These are phyloP conservation scores for Russula abietina DNA, from an alignment of 768 basidiomycete species.

Conservation along the genomic window DNA sequence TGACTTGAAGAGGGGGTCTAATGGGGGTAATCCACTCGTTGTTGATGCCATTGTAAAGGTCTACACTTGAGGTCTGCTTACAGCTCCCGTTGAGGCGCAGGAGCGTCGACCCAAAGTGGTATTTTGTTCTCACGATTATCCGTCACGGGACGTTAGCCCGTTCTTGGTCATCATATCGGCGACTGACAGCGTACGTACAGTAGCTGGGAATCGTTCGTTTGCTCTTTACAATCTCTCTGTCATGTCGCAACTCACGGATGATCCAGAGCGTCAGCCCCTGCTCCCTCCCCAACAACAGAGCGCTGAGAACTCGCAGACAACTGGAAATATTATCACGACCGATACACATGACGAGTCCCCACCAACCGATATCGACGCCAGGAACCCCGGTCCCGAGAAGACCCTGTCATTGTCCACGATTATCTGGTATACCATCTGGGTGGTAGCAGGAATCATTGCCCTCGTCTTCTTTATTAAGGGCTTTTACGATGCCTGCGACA, in stretches of 20 bases:
- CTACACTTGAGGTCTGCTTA: too few relatives aligned
- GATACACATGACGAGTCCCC: background rate
- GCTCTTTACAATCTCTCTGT: background rate
- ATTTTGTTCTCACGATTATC: background rate
- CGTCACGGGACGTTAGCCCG: background rate
- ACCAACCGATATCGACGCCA: background rate
- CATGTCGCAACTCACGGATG: constrained; percentile 7
- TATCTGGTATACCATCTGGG: constrained; percentile 33
- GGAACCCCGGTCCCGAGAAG: constrained; percentile 11
- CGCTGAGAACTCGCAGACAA: background rate
- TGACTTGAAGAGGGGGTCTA: constrained; percentile 57
- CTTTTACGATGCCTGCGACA: constrained; percentile 62
- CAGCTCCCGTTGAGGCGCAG: background rate
- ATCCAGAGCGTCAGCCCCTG: constrained; percentile 12
- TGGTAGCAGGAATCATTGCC: constrained; percentile 35
- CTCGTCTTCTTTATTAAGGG: constrained; percentile 59
- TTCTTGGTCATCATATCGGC: background rate
- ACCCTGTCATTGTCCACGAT: constrained; percentile 30
- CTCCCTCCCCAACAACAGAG: constrained; percentile 1
- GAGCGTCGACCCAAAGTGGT: background rate
- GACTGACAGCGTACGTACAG: too few relatives aligned
- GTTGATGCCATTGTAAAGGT: constrained; percentile 35
- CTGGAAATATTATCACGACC: background rate
- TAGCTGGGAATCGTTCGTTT: background rate
- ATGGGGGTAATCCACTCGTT: constrained; percentile 42